These are phyloP conservation scores for Hanseniaspora uvarum DNA, from an alignment of 1,139 yeast species.

Conservation along the genomic window DNA sequence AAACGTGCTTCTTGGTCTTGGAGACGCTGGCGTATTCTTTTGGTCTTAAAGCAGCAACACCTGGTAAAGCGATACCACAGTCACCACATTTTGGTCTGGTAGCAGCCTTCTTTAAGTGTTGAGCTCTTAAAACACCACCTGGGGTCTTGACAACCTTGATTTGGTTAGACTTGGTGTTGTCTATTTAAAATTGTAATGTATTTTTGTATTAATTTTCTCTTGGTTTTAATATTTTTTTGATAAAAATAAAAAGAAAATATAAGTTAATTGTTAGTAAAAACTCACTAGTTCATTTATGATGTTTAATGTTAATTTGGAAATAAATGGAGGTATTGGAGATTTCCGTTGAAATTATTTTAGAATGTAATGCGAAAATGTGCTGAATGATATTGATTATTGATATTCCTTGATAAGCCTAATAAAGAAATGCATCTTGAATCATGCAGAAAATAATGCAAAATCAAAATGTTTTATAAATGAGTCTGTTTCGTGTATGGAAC, in stretches of 20 bases:
- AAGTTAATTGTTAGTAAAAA: background rate
- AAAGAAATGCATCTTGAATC: too few species aligned
- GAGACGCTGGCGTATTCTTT: constrained; percentile 91
- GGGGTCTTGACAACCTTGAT: constrained; percentile 99
- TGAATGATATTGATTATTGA: too few species aligned
- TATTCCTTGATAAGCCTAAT: too few species aligned
- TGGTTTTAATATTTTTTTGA: background rate
- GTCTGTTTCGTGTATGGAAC: too few species aligned
- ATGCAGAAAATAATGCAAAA: too few species aligned
- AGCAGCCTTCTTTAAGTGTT: constrained; percentile 91
- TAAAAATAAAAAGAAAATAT: background rate
- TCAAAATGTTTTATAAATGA: too few species aligned
- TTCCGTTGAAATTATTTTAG: too few species aligned
- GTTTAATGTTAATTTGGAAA: background rate
- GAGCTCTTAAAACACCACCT: constrained; percentile 97
- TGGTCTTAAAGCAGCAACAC: constrained; percentile 93
- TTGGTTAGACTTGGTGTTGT: constrained; percentile 99
- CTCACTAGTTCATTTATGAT: background rate
- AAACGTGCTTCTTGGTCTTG: constrained; percentile 94
- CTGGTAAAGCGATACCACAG: constrained; percentile 86
- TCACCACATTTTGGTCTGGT: constrained; percentile 98
- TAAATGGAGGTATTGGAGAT: background rate
- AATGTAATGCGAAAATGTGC: too few species aligned
- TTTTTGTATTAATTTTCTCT: background rate
- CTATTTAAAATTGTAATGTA: constrained; percentile 32